Conservation (phyloP, 2,329 filamentous ascomycete species). For the Colletotrichum tofieldiae region DNA sequence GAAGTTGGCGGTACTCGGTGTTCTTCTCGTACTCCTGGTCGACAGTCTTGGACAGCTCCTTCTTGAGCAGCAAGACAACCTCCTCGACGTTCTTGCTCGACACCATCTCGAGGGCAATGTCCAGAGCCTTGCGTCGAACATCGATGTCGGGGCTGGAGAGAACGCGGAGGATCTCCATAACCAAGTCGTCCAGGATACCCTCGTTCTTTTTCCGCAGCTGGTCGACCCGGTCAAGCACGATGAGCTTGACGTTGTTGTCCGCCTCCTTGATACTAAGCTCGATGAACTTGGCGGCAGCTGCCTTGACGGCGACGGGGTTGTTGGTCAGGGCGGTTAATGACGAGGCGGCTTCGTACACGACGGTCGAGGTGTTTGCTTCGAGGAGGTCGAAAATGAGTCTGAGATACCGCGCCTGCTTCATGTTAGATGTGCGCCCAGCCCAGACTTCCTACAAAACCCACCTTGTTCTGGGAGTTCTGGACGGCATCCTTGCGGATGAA, state of each 20-base stretch:
- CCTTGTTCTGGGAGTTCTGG: conserved; percentile 94
- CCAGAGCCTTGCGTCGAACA: conserved; percentile 91
- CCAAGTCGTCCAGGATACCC: conserved; percentile 91
- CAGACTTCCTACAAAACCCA: conserved; percentile 54
- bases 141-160: conserved; percentile 96
- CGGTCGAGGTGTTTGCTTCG: conserved; percentile 92
- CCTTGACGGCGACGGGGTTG: conserved; percentile 98
- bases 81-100: conserved; percentile 99
- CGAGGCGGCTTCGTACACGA: conserved; percentile 97
- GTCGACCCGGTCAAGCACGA: conserved; percentile 95
- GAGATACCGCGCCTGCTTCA: conserved; percentile 83
- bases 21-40: conserved; percentile 99
- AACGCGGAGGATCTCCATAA: conserved; percentile 97
- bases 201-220: conserved; percentile 90
- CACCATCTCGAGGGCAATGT: conserved; percentile 96
- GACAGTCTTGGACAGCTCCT: conserved; percentile 96
- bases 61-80: conserved; percentile 95
- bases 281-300: conserved; percentile 95
- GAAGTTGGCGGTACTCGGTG: conserved; percentile 91
- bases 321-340: conserved; percentile 93
- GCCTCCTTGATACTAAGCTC: conserved; percentile 97
- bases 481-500: conserved; percentile 99
- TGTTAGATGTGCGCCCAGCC: conserved; percentile 11
- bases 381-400: conserved; percentile 96
- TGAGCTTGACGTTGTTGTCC: conserved; percentile 99